Evolutionary conservation across 1,139 yeast genomes (phyloP).

Genomic region (Diutina sp.): DNA sequence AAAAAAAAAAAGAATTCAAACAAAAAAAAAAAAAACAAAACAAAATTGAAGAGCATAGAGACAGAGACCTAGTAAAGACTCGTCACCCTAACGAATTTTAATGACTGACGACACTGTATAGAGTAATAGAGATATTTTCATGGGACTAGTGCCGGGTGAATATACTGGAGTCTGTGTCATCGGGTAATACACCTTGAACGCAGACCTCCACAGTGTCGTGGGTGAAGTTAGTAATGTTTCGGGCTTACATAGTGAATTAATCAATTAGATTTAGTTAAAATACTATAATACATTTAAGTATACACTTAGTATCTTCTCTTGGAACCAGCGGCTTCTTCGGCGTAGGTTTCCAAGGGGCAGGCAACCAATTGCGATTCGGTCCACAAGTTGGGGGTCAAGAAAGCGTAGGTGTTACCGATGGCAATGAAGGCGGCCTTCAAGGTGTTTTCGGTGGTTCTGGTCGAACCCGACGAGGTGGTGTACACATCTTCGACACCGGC

Average conservation of each 20-base stretch:
- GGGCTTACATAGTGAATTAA: background rate
- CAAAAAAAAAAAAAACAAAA: constrained; percentile 3
- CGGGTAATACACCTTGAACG: too few relatives aligned
- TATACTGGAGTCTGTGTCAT: too few relatives aligned
- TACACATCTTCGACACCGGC: constrained; percentile 99
- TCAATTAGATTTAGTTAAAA: background rate
- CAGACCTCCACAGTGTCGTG: background rate
- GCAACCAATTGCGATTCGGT: constrained; percentile 69
- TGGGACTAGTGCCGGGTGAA: too few relatives aligned
- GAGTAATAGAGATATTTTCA: background rate
- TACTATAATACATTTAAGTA: constrained; percentile 2
- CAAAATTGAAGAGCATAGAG: too few relatives aligned
- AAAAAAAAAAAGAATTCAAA: constrained; percentile 10
- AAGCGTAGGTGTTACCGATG: constrained; percentile 99
- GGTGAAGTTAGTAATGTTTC: background rate
- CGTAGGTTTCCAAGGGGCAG: constrained; percentile 91
- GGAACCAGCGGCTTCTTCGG: constrained; percentile 67
- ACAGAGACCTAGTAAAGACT: background rate
- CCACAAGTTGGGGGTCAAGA: constrained; percentile 99
- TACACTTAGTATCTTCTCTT: constrained; percentile 55
- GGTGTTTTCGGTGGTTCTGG: constrained; percentile 99
- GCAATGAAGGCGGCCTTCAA: constrained; percentile 99
- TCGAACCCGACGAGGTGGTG: constrained; percentile 97
- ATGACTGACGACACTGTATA: background rate
- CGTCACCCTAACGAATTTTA: background rate